A percentile compares a stretch with the other conserved stretches of the same genome.
Evolutionary conservation across 441 rosid species (phyloP).

Genomic region (Omphalea diandra): DNA sequence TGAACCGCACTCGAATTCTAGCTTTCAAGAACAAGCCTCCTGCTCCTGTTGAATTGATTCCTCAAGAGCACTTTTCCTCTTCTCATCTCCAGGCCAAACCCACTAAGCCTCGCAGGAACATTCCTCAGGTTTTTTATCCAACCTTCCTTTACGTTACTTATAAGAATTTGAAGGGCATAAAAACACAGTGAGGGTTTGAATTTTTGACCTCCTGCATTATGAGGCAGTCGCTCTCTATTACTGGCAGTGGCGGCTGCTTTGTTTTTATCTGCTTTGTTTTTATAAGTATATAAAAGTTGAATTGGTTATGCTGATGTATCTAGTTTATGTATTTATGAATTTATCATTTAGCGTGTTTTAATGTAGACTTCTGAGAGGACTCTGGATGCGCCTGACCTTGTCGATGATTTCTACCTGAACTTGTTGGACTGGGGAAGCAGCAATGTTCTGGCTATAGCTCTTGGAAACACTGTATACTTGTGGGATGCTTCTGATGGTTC

Average conservation of each 20-base stretch:
- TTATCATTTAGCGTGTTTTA: constrained; percentile 9
- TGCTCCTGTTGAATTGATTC: constrained; percentile 41
- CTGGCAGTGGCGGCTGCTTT: too few species aligned
- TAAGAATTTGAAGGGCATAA: too few species aligned
- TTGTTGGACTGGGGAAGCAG: constrained; percentile 71
- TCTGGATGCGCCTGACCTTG: constrained; percentile 67
- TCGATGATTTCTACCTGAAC: constrained; percentile 71
- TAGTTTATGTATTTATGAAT: not conserved
- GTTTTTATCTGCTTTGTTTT: too few species aligned
- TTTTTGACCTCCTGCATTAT: too few species aligned
- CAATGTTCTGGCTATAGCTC: constrained; percentile 71
- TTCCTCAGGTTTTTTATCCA: constrained; percentile 46
- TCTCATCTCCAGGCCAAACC: constrained; percentile 42
- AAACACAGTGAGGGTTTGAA: too few species aligned
- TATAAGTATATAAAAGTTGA: not conserved
- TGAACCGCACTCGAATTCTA: constrained; percentile 63
- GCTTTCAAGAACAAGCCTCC: constrained; percentile 78
- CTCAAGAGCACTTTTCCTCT: constrained; percentile 17
- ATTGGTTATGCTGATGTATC: not conserved
- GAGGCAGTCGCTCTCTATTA: too few species aligned
- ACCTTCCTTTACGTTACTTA: not conserved
- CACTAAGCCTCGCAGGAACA: constrained; percentile 47
- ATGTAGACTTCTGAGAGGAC: constrained; percentile 62
- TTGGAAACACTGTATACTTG: constrained; percentile 55
- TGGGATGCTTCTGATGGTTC: constrained; percentile 72